Conservation (phyloP, 352 stramenopile species). For the Pythium diclinum region DNA sequence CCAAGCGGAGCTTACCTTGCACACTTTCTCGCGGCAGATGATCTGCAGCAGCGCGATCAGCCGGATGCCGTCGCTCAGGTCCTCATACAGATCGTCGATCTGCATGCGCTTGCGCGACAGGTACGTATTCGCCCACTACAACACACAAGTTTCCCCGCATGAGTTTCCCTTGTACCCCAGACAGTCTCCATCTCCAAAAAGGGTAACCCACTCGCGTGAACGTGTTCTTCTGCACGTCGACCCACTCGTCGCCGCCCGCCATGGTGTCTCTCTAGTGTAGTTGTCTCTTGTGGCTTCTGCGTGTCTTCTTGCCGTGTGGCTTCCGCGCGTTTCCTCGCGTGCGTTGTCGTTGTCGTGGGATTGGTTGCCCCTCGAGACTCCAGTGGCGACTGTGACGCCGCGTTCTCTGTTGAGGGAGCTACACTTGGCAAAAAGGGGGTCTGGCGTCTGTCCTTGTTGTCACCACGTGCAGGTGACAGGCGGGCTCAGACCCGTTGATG, state of each 20-base stretch:
- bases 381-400: background rate
- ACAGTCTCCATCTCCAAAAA: background rate
- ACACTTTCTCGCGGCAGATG: slow-evolving; percentile 85
- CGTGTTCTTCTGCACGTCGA: slow-evolving; percentile 90
- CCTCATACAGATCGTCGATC: slow-evolving; percentile 89
- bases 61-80: slow-evolving; percentile 84
- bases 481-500: background rate
- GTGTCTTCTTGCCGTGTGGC: slow-evolving; percentile 5
- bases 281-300: background rate
- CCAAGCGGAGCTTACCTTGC: slow-evolving; percentile 51
- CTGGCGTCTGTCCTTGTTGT: slow-evolving; percentile 1
- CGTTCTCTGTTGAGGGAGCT: background rate
- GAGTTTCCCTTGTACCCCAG: background rate
- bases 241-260: slow-evolving; percentile 77
- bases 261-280: slow-evolving; percentile 29
- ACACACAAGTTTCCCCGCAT: background rate
- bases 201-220: slow-evolving; percentile 75
- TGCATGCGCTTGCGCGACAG: slow-evolving; percentile 84
- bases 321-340: slow-evolving; percentile 9
- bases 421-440: background rate
- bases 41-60: slow-evolving; percentile 88
- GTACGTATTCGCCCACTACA: slow-evolving; percentile 89
- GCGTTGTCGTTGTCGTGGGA: background rate
- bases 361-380: background rate
- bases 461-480: slow-evolving; percentile 10